Base-by-base conservation (phyloP, 768 basidiomycete species). In the Boletus reticulatus region DNA sequence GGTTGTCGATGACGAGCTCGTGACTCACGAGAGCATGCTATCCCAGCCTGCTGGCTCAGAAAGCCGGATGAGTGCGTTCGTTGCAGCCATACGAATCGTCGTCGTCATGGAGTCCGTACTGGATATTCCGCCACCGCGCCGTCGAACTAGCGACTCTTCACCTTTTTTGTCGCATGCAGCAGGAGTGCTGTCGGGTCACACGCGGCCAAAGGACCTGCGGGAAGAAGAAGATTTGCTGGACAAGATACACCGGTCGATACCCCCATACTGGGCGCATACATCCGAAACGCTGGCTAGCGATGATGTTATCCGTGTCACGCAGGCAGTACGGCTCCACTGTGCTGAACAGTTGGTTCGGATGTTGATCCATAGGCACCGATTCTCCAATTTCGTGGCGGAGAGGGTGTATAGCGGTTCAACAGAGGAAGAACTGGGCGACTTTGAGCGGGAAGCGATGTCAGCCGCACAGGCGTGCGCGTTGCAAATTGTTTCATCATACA, bases 61-160 rank as follows among this genome's bases (percentile, higher is more conserved):
- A 62, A 87, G 84, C 64, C 80, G 92, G 49, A 82, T 95, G 77
- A 80, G 81, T 56, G 92, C 92, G 12, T 97, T 95, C 66, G 82
- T 94, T 19, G 78, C 81, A 29, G 79, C 84, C 7, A 69, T 95
- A 56, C 81, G 92, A 37, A 83, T 93, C 50, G 88, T 93, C 78
- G 84, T 95, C 53, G 88, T 96, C 41, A 79, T 96, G 61, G 94
- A 97, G 75, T 84, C 88, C 2, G 89, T 94, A 17, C 77, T 96
- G 62, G 92, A 95, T 56, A 83, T 89, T 3, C 86, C 88, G 14
- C 90, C 92, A 32, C 75, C 83, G 19, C 67, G 62, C 38, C 84
- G 85, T 32, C 78, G 77, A 36, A 67, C 76, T 32, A 79, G 81
- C n/a, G 82, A 87, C 19, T 74, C 83, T 6, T 87, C 85, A 12